Percentiles rank a stretch among this genome's conserved stretches.
phyloP scores from a whole-genome alignment of 305 asterid species.

The Solanum aculeatissimum region DNA sequence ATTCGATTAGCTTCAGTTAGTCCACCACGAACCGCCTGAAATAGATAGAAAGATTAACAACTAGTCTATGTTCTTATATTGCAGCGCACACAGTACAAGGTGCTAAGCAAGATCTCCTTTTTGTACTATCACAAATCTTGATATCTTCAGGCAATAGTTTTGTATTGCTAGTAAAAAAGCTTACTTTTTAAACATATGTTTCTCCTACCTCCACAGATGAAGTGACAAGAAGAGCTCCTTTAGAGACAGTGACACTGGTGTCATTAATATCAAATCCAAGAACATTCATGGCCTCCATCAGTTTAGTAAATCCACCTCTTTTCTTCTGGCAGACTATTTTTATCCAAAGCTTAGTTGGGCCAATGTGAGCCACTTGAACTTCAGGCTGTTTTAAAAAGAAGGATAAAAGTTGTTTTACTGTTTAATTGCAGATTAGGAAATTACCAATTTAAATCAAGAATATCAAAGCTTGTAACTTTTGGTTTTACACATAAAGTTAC shows the following conservation, averaged over 20 bases:
- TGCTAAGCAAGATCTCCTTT: not conserved
- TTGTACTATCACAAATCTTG: not conserved
- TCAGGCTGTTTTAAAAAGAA: constrained; percentile 25
- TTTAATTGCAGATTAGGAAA: not conserved
- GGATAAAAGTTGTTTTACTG: not conserved
- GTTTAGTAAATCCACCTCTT: constrained; percentile 40
- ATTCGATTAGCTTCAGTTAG: constrained; percentile 27
- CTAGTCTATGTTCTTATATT: not conserved
- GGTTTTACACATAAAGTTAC: not conserved
- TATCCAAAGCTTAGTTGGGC: constrained; percentile 57
- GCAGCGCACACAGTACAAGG: not conserved
- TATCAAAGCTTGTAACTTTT: not conserved
- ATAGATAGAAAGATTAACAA: not conserved
- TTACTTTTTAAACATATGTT: not conserved
- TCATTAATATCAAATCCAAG: constrained; percentile 54
- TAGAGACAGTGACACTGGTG: constrained; percentile 43
- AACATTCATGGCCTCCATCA: constrained; percentile 53
- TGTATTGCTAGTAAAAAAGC: not conserved
- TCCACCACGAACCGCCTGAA: constrained; percentile 39
- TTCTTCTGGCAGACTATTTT: constrained; percentile 45
- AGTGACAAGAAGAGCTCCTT: constrained; percentile 63
- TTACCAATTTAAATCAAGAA: not conserved
- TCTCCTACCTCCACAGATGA: constrained; percentile 45
- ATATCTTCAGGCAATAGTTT: not conserved
- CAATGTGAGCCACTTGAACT: constrained; percentile 38